Base-by-base conservation (phyloP, 306 rosid species). In the Vachellia pachyceras region DNA sequence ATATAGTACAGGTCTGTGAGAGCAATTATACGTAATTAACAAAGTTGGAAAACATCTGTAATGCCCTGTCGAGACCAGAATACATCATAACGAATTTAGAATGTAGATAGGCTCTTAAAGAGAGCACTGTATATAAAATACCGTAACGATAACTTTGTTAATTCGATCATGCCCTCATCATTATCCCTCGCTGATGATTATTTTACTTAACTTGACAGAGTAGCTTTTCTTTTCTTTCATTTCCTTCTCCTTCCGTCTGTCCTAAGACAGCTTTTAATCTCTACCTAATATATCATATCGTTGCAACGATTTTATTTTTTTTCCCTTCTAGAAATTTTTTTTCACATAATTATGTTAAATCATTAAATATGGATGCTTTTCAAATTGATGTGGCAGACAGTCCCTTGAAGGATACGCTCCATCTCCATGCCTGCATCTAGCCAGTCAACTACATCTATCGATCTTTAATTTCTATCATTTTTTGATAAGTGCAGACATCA, bases 141-240 rank as follows among this genome's bases (percentile, higher is more conserved):
- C 29, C 74, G 29, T 3, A 52, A 71, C 75, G 85, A 85, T 75
- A 75, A 69, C 20, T 7, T 78, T 74, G 37, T 85, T 60, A 82
- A 82, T 61, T 40, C 5, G 73, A 79, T 23, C 79, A 71, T 79
- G 76, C 40, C 68, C 76, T 39, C 13, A 45, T 79, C 64, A 45
- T 71, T 79, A 75, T 40, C 76, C 22, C 22, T 73, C 5, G 49
- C 29, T n/a, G 5, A 42, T 67, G 74, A 57, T 68, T 49, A 45
- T 49, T n/a, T n/a, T 33, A 49, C 20, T 49, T 81, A 23, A 69
- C 81, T 69, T 78, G 85, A 80, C 81, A 50, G 44, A 29, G 33
- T 29, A 52, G 25, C 22, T 50, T 54, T 54, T 54, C 25, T 7
- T n/a, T 54, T 54, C 25, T 54, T 54, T 8, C 3, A 10, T 46